Percentiles rank a stretch among this genome's conserved stretches.
Evolutionary conservation across 805 yeast genomes (phyloP).

Genomic region (Nematodospora valgi): DNA sequence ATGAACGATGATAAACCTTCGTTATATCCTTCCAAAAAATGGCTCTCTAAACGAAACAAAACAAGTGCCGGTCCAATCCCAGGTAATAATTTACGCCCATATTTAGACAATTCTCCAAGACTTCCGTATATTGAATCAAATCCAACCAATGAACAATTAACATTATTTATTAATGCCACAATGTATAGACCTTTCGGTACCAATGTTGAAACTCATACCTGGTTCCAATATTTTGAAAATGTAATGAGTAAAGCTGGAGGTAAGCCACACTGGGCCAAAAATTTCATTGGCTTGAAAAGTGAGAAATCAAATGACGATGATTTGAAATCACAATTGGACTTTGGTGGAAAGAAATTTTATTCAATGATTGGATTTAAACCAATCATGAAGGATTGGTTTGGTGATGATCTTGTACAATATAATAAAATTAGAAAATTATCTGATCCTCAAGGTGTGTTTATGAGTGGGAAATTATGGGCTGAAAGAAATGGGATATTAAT

Average conservation of each 20-base stretch:
- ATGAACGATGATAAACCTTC: constrained; percentile 33
- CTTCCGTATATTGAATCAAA: constrained; percentile 51
- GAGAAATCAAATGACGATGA: constrained; percentile 32
- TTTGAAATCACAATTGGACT: constrained; percentile 35
- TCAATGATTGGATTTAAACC: constrained; percentile 79
- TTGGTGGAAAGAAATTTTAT: constrained; percentile 49
- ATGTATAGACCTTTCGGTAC: constrained; percentile 91
- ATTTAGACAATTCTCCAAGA: constrained; percentile 74
- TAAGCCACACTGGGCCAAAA: constrained; percentile 98
- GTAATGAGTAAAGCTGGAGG: constrained; percentile 78
- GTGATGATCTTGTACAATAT: constrained; percentile 60
- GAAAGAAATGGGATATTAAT: constrained; percentile 66
- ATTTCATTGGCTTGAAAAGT: constrained; percentile 61
- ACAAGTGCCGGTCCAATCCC: constrained; percentile 73
- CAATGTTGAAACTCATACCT: constrained; percentile 67
- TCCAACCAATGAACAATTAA: constrained; percentile 66
- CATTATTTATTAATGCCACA: constrained; percentile 87
- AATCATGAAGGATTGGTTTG: constrained; percentile 75
- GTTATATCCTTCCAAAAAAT: constrained; percentile 43
- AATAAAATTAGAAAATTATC: constrained; percentile 59
- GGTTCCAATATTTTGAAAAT: constrained; percentile 84
- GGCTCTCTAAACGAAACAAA: constrained; percentile 48
- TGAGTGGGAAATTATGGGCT: constrained; percentile 79
- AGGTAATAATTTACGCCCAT: constrained; percentile 82
- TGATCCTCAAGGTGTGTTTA: constrained; percentile 81